These are phyloP conservation scores for Colletotrichum gloeosporioides DNA, from an alignment of 2,329 filamentous ascomycete genomes.

Conservation along the genomic window DNA sequence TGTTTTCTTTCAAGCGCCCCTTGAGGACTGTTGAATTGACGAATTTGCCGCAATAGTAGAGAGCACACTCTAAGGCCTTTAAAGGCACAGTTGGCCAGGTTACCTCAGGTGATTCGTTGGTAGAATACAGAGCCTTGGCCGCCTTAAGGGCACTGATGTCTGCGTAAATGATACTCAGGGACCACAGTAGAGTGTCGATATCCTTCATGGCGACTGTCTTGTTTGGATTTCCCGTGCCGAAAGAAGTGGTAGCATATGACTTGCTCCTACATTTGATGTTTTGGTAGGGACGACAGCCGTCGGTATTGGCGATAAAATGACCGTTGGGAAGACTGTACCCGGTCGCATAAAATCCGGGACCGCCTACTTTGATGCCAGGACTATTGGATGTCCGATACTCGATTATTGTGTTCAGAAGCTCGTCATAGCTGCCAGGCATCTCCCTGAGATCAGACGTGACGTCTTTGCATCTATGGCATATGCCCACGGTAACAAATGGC, in stretches of 20 bases:
- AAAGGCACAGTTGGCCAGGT: too few relatives aligned
- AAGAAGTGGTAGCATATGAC: background rate
- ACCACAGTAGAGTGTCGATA: constrained; percentile 1
- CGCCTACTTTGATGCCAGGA: too few relatives aligned
- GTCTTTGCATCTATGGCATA: constrained; percentile 24
- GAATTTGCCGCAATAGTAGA: too few relatives aligned
- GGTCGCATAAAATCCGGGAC: background rate
- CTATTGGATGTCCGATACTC: too few relatives aligned
- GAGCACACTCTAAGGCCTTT: too few relatives aligned
- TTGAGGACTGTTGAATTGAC: background rate
- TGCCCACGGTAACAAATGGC: constrained; percentile 20
- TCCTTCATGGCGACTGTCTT: background rate
- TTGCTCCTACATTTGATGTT: background rate
- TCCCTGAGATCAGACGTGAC: constrained; percentile 17
- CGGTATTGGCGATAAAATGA: background rate
- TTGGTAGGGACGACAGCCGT: background rate
- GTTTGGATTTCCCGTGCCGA: background rate
- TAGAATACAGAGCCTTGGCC: background rate
- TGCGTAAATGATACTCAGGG: background rate
- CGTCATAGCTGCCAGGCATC: background rate
- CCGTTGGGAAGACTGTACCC: background rate
- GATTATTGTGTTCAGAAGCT: background rate
- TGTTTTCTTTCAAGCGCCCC: background rate
- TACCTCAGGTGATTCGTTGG: too few relatives aligned
- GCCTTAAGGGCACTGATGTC: background rate